phyloP scores from a whole-genome alignment of 495 filamentous ascomycete genomes.

The Hypoxylon trugodes region DNA sequence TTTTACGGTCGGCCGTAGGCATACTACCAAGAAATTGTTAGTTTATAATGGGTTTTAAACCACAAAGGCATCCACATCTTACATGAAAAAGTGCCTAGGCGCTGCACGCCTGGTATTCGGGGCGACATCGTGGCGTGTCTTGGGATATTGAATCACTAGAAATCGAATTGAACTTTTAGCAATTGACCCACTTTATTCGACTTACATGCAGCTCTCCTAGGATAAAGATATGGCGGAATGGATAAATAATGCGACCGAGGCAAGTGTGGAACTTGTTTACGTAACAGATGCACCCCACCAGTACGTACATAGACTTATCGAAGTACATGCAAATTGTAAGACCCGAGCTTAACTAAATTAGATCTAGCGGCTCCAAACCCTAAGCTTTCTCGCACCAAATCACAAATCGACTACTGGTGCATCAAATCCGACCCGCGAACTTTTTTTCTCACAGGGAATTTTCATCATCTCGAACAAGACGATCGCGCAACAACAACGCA shows the following conservation, averaged over 20 bases:
- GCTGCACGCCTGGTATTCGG: conserved; percentile 70
- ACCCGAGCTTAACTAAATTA: conserved; percentile 5
- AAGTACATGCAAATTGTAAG: not conserved
- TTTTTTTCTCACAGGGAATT: conserved; percentile 35
- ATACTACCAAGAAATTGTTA: conserved; percentile 50
- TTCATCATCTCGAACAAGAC: conserved; percentile 39
- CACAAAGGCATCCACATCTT: conserved; percentile 34
- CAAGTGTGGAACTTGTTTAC: not conserved
- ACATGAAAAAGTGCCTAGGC: conserved; percentile 71
- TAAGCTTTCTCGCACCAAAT: conserved; percentile 44
- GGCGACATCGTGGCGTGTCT: conserved; percentile 71
- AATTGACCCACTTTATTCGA: conserved; percentile 25
- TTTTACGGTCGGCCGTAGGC: conserved; percentile 54
- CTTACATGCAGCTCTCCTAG: not conserved
- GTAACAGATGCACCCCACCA: conserved; percentile 2
- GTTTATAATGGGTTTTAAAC: not conserved
- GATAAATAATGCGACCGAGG: conserved; percentile 14
- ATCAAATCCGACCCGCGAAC: conserved; percentile 38
- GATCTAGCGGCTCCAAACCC: conserved; percentile 39
- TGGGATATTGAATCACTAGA: conserved; percentile 16
- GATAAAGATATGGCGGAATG: conserved; percentile 14
- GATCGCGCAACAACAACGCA: conserved; percentile 45
- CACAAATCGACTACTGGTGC: conserved; percentile 37
- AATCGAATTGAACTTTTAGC: conserved; percentile 32
- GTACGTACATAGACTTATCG: no score